These are phyloP conservation scores for Tetragonia tetragonoides DNA, from an alignment of 148 eudicot genomes.

Conservation along the genomic window DNA sequence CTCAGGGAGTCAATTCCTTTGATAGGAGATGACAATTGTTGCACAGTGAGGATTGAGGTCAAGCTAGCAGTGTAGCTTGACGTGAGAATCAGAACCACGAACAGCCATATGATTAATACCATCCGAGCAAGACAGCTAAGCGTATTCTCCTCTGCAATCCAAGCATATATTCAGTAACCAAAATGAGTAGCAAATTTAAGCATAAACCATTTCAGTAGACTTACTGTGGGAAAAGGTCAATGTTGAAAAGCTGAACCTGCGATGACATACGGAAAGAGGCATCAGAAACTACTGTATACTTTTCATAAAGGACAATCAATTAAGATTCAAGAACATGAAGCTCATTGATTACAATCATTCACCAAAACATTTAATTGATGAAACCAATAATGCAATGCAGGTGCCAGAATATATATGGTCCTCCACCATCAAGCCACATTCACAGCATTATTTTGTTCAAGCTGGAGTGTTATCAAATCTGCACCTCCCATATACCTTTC, in stretches of 20 bases:
- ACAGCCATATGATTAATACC: conserved; percentile 85
- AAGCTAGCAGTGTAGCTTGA: conserved; percentile 97
- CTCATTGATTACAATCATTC: not conserved
- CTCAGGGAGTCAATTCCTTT: conserved; percentile 71
- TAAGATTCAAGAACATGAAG: not conserved
- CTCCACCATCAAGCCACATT: too few species aligned
- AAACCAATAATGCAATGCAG: too few species aligned
- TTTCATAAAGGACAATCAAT: not conserved
- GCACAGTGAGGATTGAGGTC: conserved; percentile 94
- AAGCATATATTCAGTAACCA: not conserved
- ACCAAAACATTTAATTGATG: not conserved
- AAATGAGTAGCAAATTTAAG: conserved; percentile 1
- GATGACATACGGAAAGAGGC: conserved; percentile 22
- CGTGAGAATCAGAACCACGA: conserved; percentile 88
- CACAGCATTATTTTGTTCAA: too few species aligned
- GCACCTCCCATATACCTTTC: too few species aligned
- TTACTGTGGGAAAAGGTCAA: conserved; percentile 87
- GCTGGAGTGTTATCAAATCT: too few species aligned
- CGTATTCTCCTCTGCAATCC: conserved; percentile 67
- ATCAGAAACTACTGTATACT: conserved; percentile 17
- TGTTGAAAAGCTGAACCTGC: conserved; percentile 98
- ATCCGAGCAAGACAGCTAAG: conserved; percentile 72
- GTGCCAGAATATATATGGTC: too few species aligned
- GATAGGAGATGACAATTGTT: conserved; percentile 78
- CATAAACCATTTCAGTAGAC: conserved; percentile 26